phyloP scores from a whole-genome alignment of 1,139 yeast species.

The Yamadazyma blattariae region DNA sequence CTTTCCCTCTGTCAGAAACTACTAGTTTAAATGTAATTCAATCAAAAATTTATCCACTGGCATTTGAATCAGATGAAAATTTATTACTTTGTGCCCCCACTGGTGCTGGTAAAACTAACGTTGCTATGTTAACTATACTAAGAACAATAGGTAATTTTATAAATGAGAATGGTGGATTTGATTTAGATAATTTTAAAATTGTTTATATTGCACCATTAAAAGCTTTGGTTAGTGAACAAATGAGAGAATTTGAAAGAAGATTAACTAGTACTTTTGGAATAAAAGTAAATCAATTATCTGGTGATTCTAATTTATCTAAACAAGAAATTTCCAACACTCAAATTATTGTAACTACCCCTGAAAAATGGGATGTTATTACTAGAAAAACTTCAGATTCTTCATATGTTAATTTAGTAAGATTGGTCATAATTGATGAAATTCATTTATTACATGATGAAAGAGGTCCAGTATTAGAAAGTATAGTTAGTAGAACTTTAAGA shows the following conservation, averaged over 20 bases:
- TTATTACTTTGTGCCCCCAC: constrained; percentile 94
- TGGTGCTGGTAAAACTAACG: constrained; percentile 99
- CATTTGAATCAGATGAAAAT: constrained; percentile 69
- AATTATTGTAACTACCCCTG: constrained; percentile 94
- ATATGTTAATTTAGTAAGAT: constrained; percentile 59
- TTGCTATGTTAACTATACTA: constrained; percentile 81
- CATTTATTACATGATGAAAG: constrained; percentile 92
- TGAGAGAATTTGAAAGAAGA: constrained; percentile 76
- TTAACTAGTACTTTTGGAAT: constrained; percentile 61
- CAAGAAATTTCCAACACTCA: constrained; percentile 84
- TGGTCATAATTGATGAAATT: constrained; percentile 89
- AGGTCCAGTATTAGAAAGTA: constrained; percentile 91
- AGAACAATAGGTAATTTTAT: constrained; percentile 68
- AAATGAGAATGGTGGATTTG: constrained; percentile 46
- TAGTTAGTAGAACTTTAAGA: constrained; percentile 72
- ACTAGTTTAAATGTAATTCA: constrained; percentile 75
- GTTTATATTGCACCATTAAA: constrained; percentile 95
- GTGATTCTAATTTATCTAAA: constrained; percentile 92
- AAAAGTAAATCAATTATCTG: constrained; percentile 84
- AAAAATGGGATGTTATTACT: constrained; percentile 97
- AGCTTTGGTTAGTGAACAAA: constrained; percentile 95
- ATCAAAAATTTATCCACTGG: constrained; percentile 75
- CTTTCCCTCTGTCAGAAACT: constrained; percentile 71
- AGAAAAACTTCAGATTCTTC: constrained; percentile 66
- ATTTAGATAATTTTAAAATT: constrained; percentile 60